Conservation (phyloP, 176 grass and related monocot species). For the Rhynchospora pubera region DNA sequence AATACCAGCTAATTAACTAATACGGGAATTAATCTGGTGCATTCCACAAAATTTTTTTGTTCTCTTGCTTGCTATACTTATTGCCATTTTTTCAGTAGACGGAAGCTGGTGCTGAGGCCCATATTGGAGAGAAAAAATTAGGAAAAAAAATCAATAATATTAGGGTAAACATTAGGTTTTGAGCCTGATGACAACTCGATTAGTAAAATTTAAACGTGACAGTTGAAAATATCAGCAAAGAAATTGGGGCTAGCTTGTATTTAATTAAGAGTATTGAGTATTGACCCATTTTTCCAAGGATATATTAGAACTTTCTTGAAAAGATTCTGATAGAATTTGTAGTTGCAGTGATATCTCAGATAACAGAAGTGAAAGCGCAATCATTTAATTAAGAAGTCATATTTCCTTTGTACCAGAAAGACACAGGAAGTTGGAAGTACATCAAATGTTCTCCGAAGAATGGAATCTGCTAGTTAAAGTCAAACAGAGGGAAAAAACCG, state of each 20-base stretch:
- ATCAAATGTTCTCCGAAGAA: slow-evolving; percentile 24
- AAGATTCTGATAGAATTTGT: too few species aligned
- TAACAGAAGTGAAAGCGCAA: not conserved
- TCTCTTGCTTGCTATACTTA: not conserved
- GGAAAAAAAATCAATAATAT: not conserved
- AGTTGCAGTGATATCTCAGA: not conserved
- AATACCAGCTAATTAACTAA: not conserved
- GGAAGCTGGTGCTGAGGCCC: not conserved
- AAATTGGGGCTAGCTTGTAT: not conserved
- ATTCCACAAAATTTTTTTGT: not conserved
- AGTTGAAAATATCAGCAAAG: not conserved
- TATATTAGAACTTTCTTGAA: not conserved
- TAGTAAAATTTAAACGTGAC: not conserved
- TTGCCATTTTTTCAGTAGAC: not conserved
- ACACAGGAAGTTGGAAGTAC: slow-evolving; percentile 27
- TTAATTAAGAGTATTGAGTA: not conserved
- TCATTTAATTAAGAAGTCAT: slow-evolving; percentile 21
- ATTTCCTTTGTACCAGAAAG: slow-evolving; percentile 25
- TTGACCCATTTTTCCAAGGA: not conserved
- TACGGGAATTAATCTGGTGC: not conserved
- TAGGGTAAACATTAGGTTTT: not conserved
- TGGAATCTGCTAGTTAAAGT: slow-evolving; percentile 20
- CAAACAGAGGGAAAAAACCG: slow-evolving; percentile 29
- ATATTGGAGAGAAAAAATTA: not conserved
- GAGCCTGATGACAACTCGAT: not conserved